Conservation (phyloP, 345 rosid genomes). For the Heritiera littoralis region DNA sequence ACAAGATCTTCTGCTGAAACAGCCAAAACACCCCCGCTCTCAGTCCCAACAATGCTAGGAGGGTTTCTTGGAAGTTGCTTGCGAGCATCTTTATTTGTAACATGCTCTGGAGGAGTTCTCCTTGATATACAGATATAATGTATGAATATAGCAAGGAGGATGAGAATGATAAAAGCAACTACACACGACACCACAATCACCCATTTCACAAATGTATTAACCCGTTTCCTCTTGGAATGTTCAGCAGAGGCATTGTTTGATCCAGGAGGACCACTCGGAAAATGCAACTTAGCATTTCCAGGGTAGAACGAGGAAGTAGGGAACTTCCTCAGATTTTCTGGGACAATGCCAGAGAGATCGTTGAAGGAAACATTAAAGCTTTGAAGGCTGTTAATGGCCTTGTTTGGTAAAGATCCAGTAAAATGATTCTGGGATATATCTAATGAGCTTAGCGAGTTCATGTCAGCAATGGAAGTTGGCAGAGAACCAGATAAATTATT, state of each 20-base stretch:
- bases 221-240: constrained; percentile 52
- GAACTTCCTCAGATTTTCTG: constrained; percentile 76
- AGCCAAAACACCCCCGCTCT: constrained; percentile 61
- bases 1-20: constrained; percentile 89
- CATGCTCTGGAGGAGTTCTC: constrained; percentile 47
- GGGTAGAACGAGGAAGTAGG: constrained; percentile 83
- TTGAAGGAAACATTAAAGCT: constrained; percentile 80
- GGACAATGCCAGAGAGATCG: constrained; percentile 86
- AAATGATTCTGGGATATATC: constrained; percentile 81
- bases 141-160: constrained; percentile 72
- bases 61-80: constrained; percentile 51
- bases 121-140: constrained; percentile 63
- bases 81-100: constrained; percentile 46
- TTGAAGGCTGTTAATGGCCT: constrained; percentile 56
- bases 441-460: constrained; percentile 61
- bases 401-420: constrained; percentile 74
- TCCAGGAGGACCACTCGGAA: constrained; percentile 59
- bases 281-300: constrained; percentile 60
- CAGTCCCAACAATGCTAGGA: constrained; percentile 46
- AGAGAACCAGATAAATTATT: constrained; percentile 86
- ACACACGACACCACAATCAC: constrained; percentile 75
- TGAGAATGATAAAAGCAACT: constrained; percentile 62
- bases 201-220: constrained; percentile 57
- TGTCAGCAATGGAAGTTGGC: constrained; percentile 71
- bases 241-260: constrained; percentile 39